Base-by-base conservation (phyloP, 495 filamentous ascomycete species). In the Hypoxylon fuscum region DNA sequence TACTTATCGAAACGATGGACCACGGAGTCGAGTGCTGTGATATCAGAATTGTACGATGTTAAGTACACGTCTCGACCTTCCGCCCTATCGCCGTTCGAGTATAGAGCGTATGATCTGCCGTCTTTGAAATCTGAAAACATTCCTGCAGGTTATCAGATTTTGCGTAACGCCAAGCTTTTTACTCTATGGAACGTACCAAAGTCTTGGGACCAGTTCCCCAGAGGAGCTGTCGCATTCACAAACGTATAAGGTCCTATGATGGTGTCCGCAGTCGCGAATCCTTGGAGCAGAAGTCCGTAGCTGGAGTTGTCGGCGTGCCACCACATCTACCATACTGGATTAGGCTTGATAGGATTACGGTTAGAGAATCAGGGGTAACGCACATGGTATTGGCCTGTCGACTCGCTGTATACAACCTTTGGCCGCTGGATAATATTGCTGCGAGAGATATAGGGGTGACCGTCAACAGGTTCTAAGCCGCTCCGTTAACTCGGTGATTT, bases 201-300 rank as follows among this genome's bases (percentile, higher is more conserved):
- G 42, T 80, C 78, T 37, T 80, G 78, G 1, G 74, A 77, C 77
- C 76, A 80, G 58, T 80, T 80, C 0, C 77, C 77, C 1, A 79
- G 64, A 9, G 77, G 77, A 22, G 75, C 62, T 2, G 73, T 75
- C 10, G 77, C 77, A 40, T 61, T 66, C 9, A 75, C 68, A 23
- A 78, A 79, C 1, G 22, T 66, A 45, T 80, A 80, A 0, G 78
- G 77, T 6, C 77, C 78, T 7, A 60, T 56, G 37, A 78, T 73
- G 14, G 65, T 76, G 29, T 74, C 70, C 6, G 74, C 67, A 2
- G 65, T 62, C 11, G 77, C 78, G 12, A 76, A 55, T 5, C 78
- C 78, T 71, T 79, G 77, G 3, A 78, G 74, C 1, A 80, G 68
- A 37, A 71, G 66, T 6, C 77, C 74, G 56, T 79, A 80, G 17